phyloP scores from a whole-genome alignment of 768 basidiomycete genomes.

The Astraeus odoratus region DNA sequence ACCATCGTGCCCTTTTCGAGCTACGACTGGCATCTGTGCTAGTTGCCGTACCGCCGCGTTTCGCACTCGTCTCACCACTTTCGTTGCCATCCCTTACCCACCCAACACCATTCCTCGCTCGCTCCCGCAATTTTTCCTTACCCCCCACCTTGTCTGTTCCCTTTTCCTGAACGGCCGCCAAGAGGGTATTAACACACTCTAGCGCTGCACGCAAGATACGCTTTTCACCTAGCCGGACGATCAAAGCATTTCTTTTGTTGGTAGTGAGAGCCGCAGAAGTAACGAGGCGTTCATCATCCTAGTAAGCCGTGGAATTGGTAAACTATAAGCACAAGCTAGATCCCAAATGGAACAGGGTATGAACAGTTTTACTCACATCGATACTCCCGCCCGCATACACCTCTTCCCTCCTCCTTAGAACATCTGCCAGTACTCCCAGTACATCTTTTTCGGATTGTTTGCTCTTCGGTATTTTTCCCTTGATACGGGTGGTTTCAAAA shows the following conservation, averaged over 20 bases:
- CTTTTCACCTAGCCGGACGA: slow-evolving; percentile 81
- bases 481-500: slow-evolving; percentile 52
- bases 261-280: slow-evolving; percentile 23
- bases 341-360: background rate
- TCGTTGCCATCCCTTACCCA: slow-evolving; percentile 1
- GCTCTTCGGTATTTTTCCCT: slow-evolving; percentile 70
- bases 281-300: slow-evolving; percentile 48
- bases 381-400: slow-evolving; percentile 33
- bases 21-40: slow-evolving; percentile 4
- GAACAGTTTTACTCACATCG: slow-evolving; percentile 29
- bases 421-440: slow-evolving; percentile 40
- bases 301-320: background rate
- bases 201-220: slow-evolving; percentile 41
- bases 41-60: slow-evolving; percentile 10
- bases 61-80: slow-evolving; percentile 1
- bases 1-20: slow-evolving; percentile 18
- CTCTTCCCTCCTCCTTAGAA: slow-evolving; percentile 42
- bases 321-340: background rate
- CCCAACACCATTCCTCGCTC: slow-evolving; percentile 1
- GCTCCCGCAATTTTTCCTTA: background rate
- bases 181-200: slow-evolving; percentile 6
- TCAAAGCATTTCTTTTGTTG: slow-evolving; percentile 53
- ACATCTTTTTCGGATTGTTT: slow-evolving; percentile 30
- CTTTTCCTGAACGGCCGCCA: slow-evolving; percentile 7
- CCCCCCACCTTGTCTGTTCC: background rate